These are phyloP conservation scores for Blastobotrys indianensis DNA, from an alignment of 1,139 yeast species.

Conservation along the genomic window DNA sequence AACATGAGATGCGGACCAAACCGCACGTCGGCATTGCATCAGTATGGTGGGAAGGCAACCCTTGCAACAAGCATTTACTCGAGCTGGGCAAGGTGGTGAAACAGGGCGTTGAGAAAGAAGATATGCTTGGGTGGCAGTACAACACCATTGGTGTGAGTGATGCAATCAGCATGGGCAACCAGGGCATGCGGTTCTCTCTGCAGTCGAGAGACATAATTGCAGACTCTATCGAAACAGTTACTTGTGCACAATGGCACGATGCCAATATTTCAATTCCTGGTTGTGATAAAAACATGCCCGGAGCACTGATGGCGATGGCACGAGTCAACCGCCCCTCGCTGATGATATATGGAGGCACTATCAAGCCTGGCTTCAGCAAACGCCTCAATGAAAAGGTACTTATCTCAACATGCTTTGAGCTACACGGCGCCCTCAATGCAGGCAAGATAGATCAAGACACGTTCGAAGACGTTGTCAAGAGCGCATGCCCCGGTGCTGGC, in stretches of 20 bases:
- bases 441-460: slow-evolving; percentile 63
- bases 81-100: slow-evolving; percentile 74
- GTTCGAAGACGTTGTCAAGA: slow-evolving; percentile 69
- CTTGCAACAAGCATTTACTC: slow-evolving; percentile 90
- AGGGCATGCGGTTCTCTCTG: slow-evolving; percentile 89
- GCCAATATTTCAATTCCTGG: slow-evolving; percentile 87
- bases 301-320: slow-evolving; percentile 91
- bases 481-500: slow-evolving; percentile 93
- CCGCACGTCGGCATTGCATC: slow-evolving; percentile 95
- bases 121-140: slow-evolving; percentile 89
- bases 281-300: slow-evolving; percentile 95
- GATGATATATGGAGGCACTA: slow-evolving; percentile 94
- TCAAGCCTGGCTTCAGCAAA: slow-evolving; percentile 70
- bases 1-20: slow-evolving; percentile 55
- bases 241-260: slow-evolving; percentile 91
- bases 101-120: slow-evolving; percentile 73
- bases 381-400: slow-evolving; percentile 63
- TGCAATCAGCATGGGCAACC: slow-evolving; percentile 94
- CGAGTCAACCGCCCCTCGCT: slow-evolving; percentile 89
- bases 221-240: slow-evolving; percentile 88
- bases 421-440: slow-evolving; percentile 77
- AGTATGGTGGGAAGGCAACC: slow-evolving; percentile 97
- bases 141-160: slow-evolving; percentile 93
- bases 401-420: slow-evolving; percentile 82
- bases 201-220: slow-evolving; percentile 93